Base-by-base conservation (phyloP, 2,329 filamentous ascomycete genomes). In the Ceratocystis harringtonii region DNA sequence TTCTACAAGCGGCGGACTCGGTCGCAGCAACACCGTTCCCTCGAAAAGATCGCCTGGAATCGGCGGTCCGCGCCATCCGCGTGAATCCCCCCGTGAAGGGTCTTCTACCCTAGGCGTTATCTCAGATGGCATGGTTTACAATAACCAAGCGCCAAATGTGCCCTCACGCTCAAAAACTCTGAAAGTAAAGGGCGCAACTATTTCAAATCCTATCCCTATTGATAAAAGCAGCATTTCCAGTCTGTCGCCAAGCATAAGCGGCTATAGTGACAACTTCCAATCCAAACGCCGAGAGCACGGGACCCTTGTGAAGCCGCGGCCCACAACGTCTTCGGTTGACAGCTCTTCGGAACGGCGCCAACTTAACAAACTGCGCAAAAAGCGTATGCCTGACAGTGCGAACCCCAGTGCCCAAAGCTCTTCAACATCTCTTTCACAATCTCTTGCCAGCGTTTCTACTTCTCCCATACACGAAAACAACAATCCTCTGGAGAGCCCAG, bases 341-440 rank as follows among this genome's bases (percentile, higher is more conserved):
- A 75, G 76, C 25, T 80, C 36, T 15, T 41, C 78, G 19, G 86
- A 86, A 68, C 85, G 82, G 70, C 83, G 89, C 58, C 87, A 87
- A 72, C 90, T 91, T 0, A 96, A 96, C 72, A 96, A 96, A 75
- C 78, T 99, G 63, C 88, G 87, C 74, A 97, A 97, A 79, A 96
- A 90, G 75, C 81, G 86, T 68, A 78, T 88, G 65, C 86, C 89
- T 0, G 86, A 85, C 52, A 90, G 89, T 71, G 76, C 88, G 25
- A 92, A 90, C 70, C 87, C 86, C 22, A 96, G 92, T 72, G 92
- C 92, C 0, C 91, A 96, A 69, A 96, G 92, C 72, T 97, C 94
- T 17, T 88, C 84, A 5, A 84, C 88, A 17, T 96, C 92, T 6
- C 78, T 95, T 17, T 73, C 77, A 5, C 73, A 74, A 48, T 79